These are phyloP conservation scores for Taphrina communis DNA, from an alignment of 1,139 yeast species.

Conservation along the genomic window DNA sequence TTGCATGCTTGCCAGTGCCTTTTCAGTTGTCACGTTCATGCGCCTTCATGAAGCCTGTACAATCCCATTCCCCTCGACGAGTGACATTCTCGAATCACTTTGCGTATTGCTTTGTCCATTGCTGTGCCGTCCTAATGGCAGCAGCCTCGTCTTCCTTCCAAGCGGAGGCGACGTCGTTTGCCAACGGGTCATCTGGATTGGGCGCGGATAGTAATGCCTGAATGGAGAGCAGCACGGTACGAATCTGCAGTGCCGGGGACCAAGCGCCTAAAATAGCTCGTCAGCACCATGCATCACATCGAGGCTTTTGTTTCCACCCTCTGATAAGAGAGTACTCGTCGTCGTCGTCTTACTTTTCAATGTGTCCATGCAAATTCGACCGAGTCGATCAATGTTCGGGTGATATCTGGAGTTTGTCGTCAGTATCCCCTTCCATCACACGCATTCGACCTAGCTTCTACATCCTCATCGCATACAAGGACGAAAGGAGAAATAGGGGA, in stretches of 20 bases:
- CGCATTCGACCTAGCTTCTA: no score
- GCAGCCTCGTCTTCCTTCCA: conserved; percentile 86
- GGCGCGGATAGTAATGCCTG: conserved; percentile 96
- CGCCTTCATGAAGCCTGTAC: background rate
- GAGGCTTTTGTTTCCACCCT: no score
- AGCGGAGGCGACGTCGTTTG: conserved; percentile 95
- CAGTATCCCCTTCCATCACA: background rate
- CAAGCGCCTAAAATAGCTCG: conserved; percentile 60
- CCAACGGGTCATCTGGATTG: conserved; percentile 97
- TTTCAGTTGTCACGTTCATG: background rate
- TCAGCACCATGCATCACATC: background rate
- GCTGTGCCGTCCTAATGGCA: conserved; percentile 64
- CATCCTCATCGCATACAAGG: no score
- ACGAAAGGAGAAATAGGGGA: no score
- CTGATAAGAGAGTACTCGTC: no score
- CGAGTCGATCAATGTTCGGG: conserved; percentile 93
- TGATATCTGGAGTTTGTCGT: conserved; percentile 60
- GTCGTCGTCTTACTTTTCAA: conserved; percentile 63
- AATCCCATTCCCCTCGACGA: background rate
- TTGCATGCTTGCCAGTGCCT: background rate
- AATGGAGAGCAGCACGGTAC: conserved; percentile 88
- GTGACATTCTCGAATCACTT: background rate
- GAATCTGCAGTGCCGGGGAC: conserved; percentile 97
- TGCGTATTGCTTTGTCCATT: conserved; percentile 47
- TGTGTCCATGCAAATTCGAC: conserved; percentile 93